Evolutionary conservation across 768 basidiomycete species (phyloP).

Genomic region (Hemileccinum impolitum): DNA sequence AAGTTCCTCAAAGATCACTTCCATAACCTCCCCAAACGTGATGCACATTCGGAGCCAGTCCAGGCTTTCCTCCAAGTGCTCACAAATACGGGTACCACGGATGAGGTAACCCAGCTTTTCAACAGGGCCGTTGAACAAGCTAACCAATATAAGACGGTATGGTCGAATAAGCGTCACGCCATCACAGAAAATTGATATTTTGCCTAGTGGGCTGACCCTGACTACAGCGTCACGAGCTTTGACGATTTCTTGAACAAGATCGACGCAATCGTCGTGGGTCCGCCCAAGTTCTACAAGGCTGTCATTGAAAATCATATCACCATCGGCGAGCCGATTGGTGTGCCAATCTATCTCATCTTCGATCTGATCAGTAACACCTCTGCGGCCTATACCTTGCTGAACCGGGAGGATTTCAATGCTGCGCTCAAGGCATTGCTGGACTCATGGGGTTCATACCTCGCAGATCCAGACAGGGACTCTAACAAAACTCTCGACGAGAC

Average conservation of each 20-base stretch:
- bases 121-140: too few relatives aligned
- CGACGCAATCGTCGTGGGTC: background rate
- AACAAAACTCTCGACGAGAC: background rate
- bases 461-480: background rate
- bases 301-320: background rate
- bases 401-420: background rate
- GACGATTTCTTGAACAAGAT: background rate
- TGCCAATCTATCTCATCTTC: background rate
- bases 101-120: too few relatives aligned
- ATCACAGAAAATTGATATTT: background rate
- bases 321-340: background rate
- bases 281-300: slow-evolving; percentile 4
- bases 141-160: background rate
- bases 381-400: background rate
- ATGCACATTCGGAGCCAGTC: too few relatives aligned
- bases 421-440: background rate
- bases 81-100: too few relatives aligned
- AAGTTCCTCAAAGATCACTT: too few relatives aligned
- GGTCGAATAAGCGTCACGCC: background rate
- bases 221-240: background rate
- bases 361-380: slow-evolving; percentile 1
- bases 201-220: slow-evolving; percentile 1
- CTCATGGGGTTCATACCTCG: background rate
- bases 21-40: too few relatives aligned
- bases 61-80: too few relatives aligned